Evolutionary conservation across 768 basidiomycete species (phyloP).

Genomic region (Crepidotus variabilis): DNA sequence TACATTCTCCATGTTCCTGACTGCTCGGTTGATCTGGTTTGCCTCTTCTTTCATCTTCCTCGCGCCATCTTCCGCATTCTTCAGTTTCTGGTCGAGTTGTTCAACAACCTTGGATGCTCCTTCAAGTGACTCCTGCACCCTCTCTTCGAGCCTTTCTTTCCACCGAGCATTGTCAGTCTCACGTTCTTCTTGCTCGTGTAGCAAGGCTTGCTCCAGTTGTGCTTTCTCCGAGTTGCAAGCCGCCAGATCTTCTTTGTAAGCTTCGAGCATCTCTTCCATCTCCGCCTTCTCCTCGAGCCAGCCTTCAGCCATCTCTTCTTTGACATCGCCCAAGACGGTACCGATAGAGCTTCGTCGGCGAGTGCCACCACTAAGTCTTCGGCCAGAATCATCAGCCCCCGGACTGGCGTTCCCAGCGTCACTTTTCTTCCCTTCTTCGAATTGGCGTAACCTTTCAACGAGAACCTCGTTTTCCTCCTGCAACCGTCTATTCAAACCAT

Average conservation of each 20-base stretch:
- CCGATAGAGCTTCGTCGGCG: conserved; percentile 53
- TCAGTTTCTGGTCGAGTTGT: conserved; percentile 57
- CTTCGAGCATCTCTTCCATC: conserved; percentile 48
- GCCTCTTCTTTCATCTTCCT: conserved; percentile 34
- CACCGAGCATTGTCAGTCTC: conserved; percentile 65
- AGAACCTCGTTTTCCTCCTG: conserved; percentile 83
- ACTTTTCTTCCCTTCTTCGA: conserved; percentile 47
- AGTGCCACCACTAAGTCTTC: conserved; percentile 34
- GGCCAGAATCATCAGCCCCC: conserved; percentile 22
- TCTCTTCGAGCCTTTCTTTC: conserved; percentile 62
- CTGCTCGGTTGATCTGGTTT: conserved; percentile 29
- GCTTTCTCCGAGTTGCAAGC: conserved; percentile 44
- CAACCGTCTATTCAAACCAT: conserved; percentile 76
- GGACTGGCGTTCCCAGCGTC: conserved; percentile 17
- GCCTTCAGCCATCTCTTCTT: conserved; percentile 63
- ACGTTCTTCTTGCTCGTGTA: conserved; percentile 55
- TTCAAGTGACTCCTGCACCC: conserved; percentile 68
- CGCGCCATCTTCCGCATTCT: conserved; percentile 45
- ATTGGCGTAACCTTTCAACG: conserved; percentile 44
- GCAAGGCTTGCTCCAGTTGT: conserved; percentile 40
- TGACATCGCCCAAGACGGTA: conserved; percentile 52
- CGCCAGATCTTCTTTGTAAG: conserved; percentile 44
- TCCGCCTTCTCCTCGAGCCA: conserved; percentile 73
- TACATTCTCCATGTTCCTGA: conserved; percentile 44
- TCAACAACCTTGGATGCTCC: conserved; percentile 65